Evolutionary conservation across 2,329 filamentous ascomycete genomes (phyloP), one percentile per base, ranked within the genome.

Genomic region (Pseudogymnoascus sp.): DNA sequence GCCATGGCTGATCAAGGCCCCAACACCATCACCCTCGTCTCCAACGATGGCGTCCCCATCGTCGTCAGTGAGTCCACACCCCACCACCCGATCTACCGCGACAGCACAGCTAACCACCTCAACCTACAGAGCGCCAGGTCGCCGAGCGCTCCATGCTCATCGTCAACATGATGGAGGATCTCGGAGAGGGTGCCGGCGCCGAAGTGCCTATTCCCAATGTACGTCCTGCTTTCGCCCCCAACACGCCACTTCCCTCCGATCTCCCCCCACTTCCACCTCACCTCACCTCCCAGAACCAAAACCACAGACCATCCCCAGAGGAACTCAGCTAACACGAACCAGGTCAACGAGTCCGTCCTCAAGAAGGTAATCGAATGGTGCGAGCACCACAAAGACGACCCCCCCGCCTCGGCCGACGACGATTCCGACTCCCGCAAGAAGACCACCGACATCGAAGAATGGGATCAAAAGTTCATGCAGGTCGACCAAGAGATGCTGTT

Each of bases 391-490:
- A 89, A 90, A 75, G 85, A 86, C 74, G 94, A 99, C 72, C 91
- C 94, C 39, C 81, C 86, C n/a, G 83, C 86, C 65, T 81, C 87
- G 60, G 84, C 86, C 70, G 93, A 97, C 65, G 94, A 96, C 64
- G 92, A 99, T 70, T 88, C 89, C 65, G 93, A 97, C 71, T 92
- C 87, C 59, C 90, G 94, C 69, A 97, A 97, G 83, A 97, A 96
- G 85, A 96, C 92, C 1, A 97, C 94, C 54, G 94, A 99, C 70
- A 99, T 99, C 67, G 94, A 97, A 63, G 94, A 99, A 77, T 99
- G 94, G 94, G 94, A 99, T 70, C 93, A 97, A 77, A 99, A 99
- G 79, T 99, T 97, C 77, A 97, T 99, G 94, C 93, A 97, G 77
- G 94, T 99, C 15, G 94, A 99, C 74, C 94, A 99, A 74, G 94